Evolutionary conservation across 148 eudicot genomes (phyloP), one percentile per base, ranked within the genome.

Genomic region (Agrostemma githago): DNA sequence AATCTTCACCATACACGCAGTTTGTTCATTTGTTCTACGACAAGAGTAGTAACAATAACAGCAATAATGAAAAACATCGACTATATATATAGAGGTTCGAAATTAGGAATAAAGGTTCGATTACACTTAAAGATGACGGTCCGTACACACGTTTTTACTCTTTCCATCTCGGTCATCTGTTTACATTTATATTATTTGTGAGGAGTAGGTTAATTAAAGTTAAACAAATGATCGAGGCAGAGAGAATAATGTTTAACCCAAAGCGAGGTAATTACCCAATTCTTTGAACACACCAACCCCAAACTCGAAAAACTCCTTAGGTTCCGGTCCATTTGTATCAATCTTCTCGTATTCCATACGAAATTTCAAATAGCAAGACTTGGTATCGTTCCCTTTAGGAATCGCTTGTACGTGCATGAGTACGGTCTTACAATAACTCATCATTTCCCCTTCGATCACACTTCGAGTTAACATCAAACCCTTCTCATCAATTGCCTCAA

Each of bases 281-380:
- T 76, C 67, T 21, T 57, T 41, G 71, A 60, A 7, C 10, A 68
- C 43, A 59, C 16, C 42, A 43, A 76, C 42, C 14, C 42, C 26
- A 21, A 68, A 76, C 9, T 76, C 8, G 1, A 76, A 12, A 15
- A 54, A 5, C 10, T 44, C 34, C 4, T 21, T 17, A 44, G 79
- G 79, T 20, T 59, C 66, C 1, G 73, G 79, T 2, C 68, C 73
- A 69, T 10, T 41, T 69, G 68, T 68, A 15, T 21, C 10, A 12
- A 68, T 42, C 58, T 75, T 75, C 43, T 75, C 72, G 67, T 76
- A 76, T 38, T 57, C 72, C 41, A 75, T 15, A 42, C 54, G 42
- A 9, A 3, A 40, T 4, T 56, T 64, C 54, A 75, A 17, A 0
- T 40, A 0, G 21, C 78, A 75, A 40, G 14, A 56, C 21, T 14